Evolutionary conservation across 1,284 basidiomycete species (phyloP).

Genomic region (Omphalotus olearius): DNA sequence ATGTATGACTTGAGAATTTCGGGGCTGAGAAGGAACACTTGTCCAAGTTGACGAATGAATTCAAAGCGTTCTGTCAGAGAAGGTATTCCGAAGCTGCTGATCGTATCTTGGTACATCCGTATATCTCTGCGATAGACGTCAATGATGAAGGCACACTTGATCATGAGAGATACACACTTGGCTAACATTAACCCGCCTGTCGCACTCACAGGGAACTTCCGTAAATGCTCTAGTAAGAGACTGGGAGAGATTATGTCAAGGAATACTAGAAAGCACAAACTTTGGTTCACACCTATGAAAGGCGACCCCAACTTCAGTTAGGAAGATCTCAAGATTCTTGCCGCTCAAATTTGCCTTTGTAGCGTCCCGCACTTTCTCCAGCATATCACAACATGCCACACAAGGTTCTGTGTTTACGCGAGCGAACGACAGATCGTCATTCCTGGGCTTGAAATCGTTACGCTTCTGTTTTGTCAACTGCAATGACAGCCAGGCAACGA

Average conservation of each 20-base stretch:
- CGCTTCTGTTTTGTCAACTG: slow-evolving; percentile 93
- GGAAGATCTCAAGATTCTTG: slow-evolving; percentile 88
- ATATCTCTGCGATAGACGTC: slow-evolving; percentile 65
- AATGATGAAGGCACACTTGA: not conserved
- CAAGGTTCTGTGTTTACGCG: slow-evolving; percentile 96
- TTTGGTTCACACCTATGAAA: slow-evolving; percentile 75
- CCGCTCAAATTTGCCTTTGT: slow-evolving; percentile 78
- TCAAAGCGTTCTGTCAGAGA: slow-evolving; percentile 94
- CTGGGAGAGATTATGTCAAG: slow-evolving; percentile 35
- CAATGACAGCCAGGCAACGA: slow-evolving; percentile 64
- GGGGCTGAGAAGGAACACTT: slow-evolving; percentile 92
- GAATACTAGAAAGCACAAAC: slow-evolving; percentile 1
- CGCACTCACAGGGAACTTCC: slow-evolving; percentile 95
- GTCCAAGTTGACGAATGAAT: slow-evolving; percentile 96
- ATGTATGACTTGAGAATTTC: slow-evolving; percentile 93
- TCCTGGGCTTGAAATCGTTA: slow-evolving; percentile 94
- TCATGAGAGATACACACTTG: slow-evolving; percentile 56
- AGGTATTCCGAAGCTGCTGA: slow-evolving; percentile 77
- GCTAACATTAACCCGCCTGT: slow-evolving; percentile 98
- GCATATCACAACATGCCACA: slow-evolving; percentile 78
- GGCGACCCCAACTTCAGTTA: slow-evolving; percentile 90
- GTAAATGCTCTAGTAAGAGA: slow-evolving; percentile 89
- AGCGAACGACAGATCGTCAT: slow-evolving; percentile 93
- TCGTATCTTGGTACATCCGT: slow-evolving; percentile 93
- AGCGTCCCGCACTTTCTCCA: slow-evolving; percentile 78